A percentile compares a stretch with the other conserved stretches of the same genome.
Conservation (phyloP, 2,329 filamentous ascomycete genomes). For the Atkinsonella texensis region DNA sequence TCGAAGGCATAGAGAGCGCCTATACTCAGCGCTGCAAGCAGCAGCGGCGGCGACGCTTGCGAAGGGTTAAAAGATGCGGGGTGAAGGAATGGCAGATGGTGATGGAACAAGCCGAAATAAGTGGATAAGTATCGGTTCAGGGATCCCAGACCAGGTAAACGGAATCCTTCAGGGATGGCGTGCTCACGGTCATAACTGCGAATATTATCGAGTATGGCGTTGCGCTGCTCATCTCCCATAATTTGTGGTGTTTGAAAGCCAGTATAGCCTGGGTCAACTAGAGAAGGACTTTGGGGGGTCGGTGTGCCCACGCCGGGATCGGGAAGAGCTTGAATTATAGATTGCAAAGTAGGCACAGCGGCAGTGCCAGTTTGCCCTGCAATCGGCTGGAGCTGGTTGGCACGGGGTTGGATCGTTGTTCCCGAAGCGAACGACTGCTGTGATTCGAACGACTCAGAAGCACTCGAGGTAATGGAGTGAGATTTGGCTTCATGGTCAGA, state of each 20-base stretch:
- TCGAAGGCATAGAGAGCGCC: conserved; percentile 95
- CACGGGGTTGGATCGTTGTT: conserved; percentile 43
- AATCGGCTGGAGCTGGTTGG: conserved; percentile 54
- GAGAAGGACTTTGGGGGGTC: conserved; percentile 61
- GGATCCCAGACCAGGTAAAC: conserved; percentile 65
- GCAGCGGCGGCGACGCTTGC: conserved; percentile 65
- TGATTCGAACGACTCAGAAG: conserved; percentile 55
- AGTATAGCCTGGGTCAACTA: conserved; percentile 54
- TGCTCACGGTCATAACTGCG: conserved; percentile 68
- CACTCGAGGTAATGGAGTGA: conserved; percentile 57
- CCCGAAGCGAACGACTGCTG: conserved; percentile 50
- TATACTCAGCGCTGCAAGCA: conserved; percentile 86
- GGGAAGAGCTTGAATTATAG: conserved; percentile 61
- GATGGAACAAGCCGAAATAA: conserved; percentile 95
- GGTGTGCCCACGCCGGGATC: conserved; percentile 58
- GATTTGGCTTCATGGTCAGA: conserved; percentile 59
- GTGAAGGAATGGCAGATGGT: conserved; percentile 91
- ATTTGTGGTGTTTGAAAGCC: conserved; percentile 67
- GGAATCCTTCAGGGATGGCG: conserved; percentile 78
- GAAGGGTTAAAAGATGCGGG: conserved; percentile 80
- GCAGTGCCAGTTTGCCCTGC: conserved; percentile 50
- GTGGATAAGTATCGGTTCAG: conserved; percentile 89
- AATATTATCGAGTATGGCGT: conserved; percentile 76
- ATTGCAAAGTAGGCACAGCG: conserved; percentile 53
- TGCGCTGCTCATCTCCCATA: conserved; percentile 71